Evolutionary conservation across 2,329 filamentous ascomycete genomes (phyloP).

Genomic region (Aurifilum marmelostoma): DNA sequence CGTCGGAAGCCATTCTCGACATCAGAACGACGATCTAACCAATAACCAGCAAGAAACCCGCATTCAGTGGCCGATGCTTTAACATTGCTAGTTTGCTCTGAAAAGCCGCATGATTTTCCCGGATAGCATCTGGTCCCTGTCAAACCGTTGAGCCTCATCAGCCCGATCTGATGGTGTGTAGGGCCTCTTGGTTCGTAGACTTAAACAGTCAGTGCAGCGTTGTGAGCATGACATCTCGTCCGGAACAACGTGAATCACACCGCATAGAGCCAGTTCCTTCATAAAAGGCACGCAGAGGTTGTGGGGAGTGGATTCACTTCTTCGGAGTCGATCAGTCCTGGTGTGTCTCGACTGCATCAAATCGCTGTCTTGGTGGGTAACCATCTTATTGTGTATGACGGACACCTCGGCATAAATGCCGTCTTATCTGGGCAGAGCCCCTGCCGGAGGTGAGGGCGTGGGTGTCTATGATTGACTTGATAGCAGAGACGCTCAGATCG

Average conservation of each 20-base stretch:
- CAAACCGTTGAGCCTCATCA: background rate
- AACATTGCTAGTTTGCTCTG: background rate
- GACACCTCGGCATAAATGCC: background rate
- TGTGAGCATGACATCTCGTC: background rate
- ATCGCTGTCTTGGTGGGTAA: background rate
- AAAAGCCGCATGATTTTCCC: background rate
- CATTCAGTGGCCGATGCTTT: conserved; percentile 1
- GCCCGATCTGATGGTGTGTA: background rate
- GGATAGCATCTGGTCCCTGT: background rate
- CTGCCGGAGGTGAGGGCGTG: too few species aligned
- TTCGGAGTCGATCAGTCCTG: background rate
- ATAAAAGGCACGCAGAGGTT: background rate
- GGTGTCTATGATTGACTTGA: too few species aligned
- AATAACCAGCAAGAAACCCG: background rate
- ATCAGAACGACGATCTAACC: background rate
- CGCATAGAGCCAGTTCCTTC: background rate
- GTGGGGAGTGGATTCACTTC: background rate
- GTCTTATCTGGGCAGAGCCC: background rate
- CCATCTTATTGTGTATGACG: background rate
- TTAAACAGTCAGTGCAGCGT: background rate
- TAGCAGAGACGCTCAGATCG: background rate
- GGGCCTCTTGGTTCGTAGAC: background rate
- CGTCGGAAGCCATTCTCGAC: background rate
- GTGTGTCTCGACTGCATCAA: background rate
- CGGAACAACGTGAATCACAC: background rate